Evolutionary conservation across 2,329 filamentous ascomycete species (phyloP), one percentile per base, ranked within the genome.

Genomic region (Periconia macrospinosa): DNA sequence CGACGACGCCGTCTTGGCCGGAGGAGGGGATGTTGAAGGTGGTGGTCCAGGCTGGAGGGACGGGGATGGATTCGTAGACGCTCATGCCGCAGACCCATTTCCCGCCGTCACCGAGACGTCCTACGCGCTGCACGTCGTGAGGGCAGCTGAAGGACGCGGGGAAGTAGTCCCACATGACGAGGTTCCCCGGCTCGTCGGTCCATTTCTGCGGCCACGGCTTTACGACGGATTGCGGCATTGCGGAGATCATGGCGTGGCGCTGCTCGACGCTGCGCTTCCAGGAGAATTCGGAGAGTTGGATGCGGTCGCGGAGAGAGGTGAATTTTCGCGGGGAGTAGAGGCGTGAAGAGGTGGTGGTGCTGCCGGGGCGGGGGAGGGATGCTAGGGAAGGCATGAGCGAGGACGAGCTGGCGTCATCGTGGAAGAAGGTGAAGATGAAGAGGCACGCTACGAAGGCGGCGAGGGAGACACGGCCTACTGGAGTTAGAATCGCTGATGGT

Each of bases 21-120:
- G 51, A 52, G 15, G 49, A 41, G 17, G 51, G 52, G 2, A 66
- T 47, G 3, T 52, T 42, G 13, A 41, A 37, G 17, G 46, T 47
- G 15, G 11, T 3, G 33, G 33, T 6, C 42, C 60, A 49, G 9
- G 60, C 43, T 7, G 58, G 54, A 1, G 62, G 58, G 9, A 54
- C 59, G 1, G 68, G 60, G 20, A 67, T 50, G 6, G 54, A 57
- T 23, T 71, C 68, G 51, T 71, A 71, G 17, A 70, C 49, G 44
- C 62, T 69, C 67, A 71, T 69, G 13, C 68, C 68, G 47, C 68
- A 71, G 17, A 71, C 67, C 68, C 68, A 71, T 57, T 71, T 71
- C 14, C 68, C 68, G 30, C 68, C 68, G 45, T 71, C 68, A 5
- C 68, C 68, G 7, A 71, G 59, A 9, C 67, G 57, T 2, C 68